Base-by-base conservation (phyloP, 139 green algal species). In the Coccomyxa sp. region DNA sequence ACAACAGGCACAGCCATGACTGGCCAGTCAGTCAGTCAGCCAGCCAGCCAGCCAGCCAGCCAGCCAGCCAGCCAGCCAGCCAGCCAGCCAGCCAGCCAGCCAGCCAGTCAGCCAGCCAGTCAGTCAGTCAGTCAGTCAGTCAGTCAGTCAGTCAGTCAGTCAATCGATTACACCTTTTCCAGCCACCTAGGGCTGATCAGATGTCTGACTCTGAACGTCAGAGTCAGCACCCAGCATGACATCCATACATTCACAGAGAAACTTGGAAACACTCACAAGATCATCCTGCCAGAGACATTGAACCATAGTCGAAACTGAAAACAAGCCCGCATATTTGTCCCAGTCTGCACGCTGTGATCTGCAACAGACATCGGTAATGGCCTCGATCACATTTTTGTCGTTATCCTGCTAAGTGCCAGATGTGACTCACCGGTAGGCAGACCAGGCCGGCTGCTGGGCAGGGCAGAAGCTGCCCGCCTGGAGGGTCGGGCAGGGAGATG, bases 391-490 rank as follows among this genome's bases (percentile, higher is more conserved):
- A 77, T 10, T 18, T 45, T 32, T n/a, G 71, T 28, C 18, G 13
- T 28, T 18, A 28, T 58, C 13, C 28, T 51, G 76, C 18, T 25
- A 77, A 14, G 13, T 32, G 25, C 10, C 10, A 78, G 25, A 30
- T 51, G 23, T 1, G 3, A 16, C 71, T 16, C 10, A 80, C 76
- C 76, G 17, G 76, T 32, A 80, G 13, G 76, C 76, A 58, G 76
- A 80, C 76, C 76, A 80, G 13, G 15, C 31, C 17, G 76, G 76
- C 76, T 80, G 76, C 30, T 60, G 13, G 16, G 16, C 16, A 25
- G 76, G 76, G 76, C 76, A 80, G 76, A 80, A 80, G 31, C 59
- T 28, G 31, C 76, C 76, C 15, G 58, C 13, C 31, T 80, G 76
- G 16, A 63, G 31, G 16, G 76, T 80, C 0, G 31, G 31, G 31